phyloP scores from a whole-genome alignment of 176 grass and related monocot genomes.

The Carex scoparia region DNA sequence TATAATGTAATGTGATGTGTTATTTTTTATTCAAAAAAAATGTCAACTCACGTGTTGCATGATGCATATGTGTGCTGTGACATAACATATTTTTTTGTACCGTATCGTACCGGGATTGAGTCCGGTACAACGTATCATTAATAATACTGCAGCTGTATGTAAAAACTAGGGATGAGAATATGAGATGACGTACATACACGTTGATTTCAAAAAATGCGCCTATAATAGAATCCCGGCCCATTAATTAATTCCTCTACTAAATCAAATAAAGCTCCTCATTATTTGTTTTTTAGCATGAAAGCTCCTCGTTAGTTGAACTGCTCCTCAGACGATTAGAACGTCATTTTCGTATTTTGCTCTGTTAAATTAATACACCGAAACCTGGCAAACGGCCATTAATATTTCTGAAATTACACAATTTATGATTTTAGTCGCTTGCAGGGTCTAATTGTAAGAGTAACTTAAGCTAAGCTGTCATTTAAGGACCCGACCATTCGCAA shows the following conservation, averaged over 20 bases:
- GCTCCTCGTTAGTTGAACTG: not conserved
- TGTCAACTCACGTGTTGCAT: no score
- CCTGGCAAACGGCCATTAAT: not conserved
- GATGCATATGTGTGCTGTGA: no score
- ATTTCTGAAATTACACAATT: not conserved
- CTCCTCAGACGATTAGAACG: not conserved
- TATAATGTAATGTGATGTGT: no score
- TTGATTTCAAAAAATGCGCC: not conserved
- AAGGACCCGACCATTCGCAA: slow-evolving; percentile 17
- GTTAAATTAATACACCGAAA: not conserved
- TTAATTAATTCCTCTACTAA: not conserved
- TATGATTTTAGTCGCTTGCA: not conserved
- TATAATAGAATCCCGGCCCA: no score
- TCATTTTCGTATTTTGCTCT: not conserved
- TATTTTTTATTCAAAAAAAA: no score
- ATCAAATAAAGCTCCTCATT: not conserved
- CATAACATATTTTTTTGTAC: no score
- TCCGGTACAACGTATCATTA: no score
- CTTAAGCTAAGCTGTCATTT: not conserved
- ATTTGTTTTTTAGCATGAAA: not conserved
- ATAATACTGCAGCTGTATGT: no score
- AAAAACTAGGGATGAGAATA: no score
- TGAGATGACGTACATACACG: not conserved
- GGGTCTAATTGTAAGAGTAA: not conserved
- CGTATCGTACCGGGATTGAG: no score